A percentile compares a stretch with the other conserved stretches of the same genome.
Conservation (phyloP, 441 rosid species). For the Erysimum cheiri region DNA sequence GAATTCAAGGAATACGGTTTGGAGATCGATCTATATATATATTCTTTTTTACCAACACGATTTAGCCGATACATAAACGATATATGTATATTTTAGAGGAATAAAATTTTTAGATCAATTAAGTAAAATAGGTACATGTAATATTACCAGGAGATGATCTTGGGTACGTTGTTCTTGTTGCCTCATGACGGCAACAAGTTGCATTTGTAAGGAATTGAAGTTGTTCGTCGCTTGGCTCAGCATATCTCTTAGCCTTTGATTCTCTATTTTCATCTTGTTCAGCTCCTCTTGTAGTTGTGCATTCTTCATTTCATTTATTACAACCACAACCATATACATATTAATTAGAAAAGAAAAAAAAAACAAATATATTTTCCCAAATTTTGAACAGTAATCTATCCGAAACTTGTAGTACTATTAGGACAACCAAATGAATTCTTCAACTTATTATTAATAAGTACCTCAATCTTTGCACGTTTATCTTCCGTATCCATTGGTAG, state of each 20-base stretch:
- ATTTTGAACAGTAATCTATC: not conserved
- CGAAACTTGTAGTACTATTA: not conserved
- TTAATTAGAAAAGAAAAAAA: not conserved
- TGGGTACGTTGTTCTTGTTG: constrained; percentile 54
- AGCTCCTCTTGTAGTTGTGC: constrained; percentile 67
- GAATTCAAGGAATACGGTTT: constrained; percentile 2
- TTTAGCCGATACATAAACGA: not conserved
- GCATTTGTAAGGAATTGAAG: constrained; percentile 70
- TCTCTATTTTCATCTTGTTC: constrained; percentile 68
- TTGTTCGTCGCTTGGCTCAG: constrained; percentile 70
- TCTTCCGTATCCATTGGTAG: constrained; percentile 67
- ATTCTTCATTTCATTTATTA: constrained; percentile 43
- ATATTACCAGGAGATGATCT: constrained; percentile 37
- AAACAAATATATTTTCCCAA: not conserved
- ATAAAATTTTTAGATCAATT: not conserved
- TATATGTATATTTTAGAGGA: not conserved
- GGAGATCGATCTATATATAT: not conserved
- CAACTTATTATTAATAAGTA: constrained; percentile 23
- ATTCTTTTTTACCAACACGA: not conserved
- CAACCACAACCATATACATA: constrained; percentile 6
- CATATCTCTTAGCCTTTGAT: constrained; percentile 73
- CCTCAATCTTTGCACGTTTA: constrained; percentile 70
- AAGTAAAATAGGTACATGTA: not conserved
- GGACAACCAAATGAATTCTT: not conserved
- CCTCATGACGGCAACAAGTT: constrained; percentile 64